Base-by-base conservation (phyloP, 148 eudicot species). In the Cornus suecica region DNA sequence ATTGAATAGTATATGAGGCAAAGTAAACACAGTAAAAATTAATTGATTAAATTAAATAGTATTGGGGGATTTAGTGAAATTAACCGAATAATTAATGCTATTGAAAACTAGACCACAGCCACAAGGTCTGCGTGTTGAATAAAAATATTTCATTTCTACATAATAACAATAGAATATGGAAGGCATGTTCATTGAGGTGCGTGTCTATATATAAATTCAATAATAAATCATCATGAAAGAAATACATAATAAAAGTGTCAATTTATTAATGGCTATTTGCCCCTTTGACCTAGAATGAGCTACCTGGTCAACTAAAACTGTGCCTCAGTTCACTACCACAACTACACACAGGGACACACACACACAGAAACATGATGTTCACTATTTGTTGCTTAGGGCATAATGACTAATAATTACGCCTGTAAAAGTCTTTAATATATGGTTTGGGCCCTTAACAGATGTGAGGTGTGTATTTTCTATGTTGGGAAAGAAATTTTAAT, bases 371-470 rank as follows among this genome's bases (percentile, higher is more conserved):
- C 58, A 45, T 18, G 13, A 70, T n/a, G 42, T 10, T 4, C 26
- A 31, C 20, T 22, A 22, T 22, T 58, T 72, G 48, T 72, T 31
- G 45, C 27, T 72, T 66, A 16, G 37, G 41, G 18, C 31, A 20
- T 37, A 72, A 72, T 71, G 41, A 26, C 20, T 20, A 70, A 70
- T 70, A 52, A 70, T 70, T 26, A 28, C 41, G 42, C 34, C n/a
- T 67, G 0, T 68, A 10, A 16, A 68, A 34, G 5, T 68, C 37
- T 62, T 60, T 56, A 22, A 32, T 37, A 4, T 37, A 25, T 72
- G 18, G 28, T 23, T 72, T 25, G 52, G 16, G 37, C 9, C 42
- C 42, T 37, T 37, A 37, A 37, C 8, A 37, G 8, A 37, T 72
- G 1, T n/a, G 13, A 37, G 27, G 62, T 22, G 23, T 20, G 62